Base-by-base conservation (phyloP, 2,329 filamentous ascomycete genomes). In the Rhynchosporium graminicola region DNA sequence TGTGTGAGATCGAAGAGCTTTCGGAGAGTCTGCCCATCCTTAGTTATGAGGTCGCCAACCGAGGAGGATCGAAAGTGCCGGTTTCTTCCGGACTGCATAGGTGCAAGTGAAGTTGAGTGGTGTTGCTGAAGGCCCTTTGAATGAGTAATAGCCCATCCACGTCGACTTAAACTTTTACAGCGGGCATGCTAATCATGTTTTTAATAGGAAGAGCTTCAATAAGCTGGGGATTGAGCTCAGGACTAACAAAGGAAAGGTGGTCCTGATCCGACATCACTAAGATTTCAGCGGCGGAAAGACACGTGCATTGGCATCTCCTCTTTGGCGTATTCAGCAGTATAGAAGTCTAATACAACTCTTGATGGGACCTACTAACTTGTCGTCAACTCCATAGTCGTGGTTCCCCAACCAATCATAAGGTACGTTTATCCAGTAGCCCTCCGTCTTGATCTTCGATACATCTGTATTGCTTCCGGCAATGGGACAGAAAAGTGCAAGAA, bases 11-110 rank as follows among this genome's bases (percentile, higher is more conserved):
- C 36, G 42, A 6, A 60, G 29, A 26, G 55, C 40, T 15, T 36
- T 54, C 15, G 63, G 63, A 4, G 62, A 47, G 31, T 47, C 56
- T 33, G 50, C 63, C 59, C 59, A 64, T 54, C 52, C 20, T 43
- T n/a, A 12, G 54, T 28, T n/a, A 29, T 15, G 6, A 38, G 20
- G 20, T 20, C n/a, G n/a, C 47, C 56, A 29, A 31, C 28, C 7
- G 31, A 12, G 28, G 8, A 20, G 43, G n/a, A 8, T 26, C 43
- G 26, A 46, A 46, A 20, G 33, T n/a, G 26, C 43, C 40, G 3
- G 29, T 3, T 3, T 48, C 20, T 31, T 48, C 26, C 8, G n/a
- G 29, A 2, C 5, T 48, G 26, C 29, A 48, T 3, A 46, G 7
- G 43, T 46, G n/a, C 5, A 46, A 28, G n/a, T 28, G 15, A 6